Evolutionary conservation across 1,284 basidiomycete genomes (phyloP).

Genomic region (Cryptococcus amylolentus): DNA sequence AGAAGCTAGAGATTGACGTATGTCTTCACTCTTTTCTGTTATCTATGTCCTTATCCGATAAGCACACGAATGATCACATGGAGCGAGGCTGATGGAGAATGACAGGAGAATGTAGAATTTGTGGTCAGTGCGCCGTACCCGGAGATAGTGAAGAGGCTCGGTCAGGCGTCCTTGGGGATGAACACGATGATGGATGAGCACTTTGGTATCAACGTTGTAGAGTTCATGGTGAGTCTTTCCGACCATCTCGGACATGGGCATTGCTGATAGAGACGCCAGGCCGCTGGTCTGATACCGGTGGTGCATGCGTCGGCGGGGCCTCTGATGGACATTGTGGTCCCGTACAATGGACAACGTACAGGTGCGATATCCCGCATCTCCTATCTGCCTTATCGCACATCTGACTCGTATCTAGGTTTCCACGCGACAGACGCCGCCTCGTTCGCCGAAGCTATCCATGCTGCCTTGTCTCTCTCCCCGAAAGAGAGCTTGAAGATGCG

Average conservation of each 20-base stretch:
- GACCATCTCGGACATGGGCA: background rate
- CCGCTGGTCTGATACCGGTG: slow-evolving; percentile 87
- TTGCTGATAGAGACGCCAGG: slow-evolving; percentile 54
- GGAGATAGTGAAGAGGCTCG: slow-evolving; percentile 66
- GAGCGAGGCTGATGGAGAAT: background rate
- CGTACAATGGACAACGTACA: slow-evolving; percentile 65
- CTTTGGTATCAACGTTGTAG: slow-evolving; percentile 97
- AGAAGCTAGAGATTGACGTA: slow-evolving; percentile 65
- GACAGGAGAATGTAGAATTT: slow-evolving; percentile 68
- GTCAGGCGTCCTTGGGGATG: slow-evolving; percentile 73
- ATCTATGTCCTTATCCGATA: background rate
- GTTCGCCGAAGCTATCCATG: slow-evolving; percentile 69
- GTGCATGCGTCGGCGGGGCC: slow-evolving; percentile 93
- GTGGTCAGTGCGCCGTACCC: slow-evolving; percentile 78
- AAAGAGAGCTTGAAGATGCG: slow-evolving; percentile 63
- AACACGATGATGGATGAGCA: slow-evolving; percentile 99
- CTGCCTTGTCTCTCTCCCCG: slow-evolving; percentile 60
- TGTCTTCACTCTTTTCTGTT: slow-evolving; percentile 8
- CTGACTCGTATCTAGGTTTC: slow-evolving; percentile 58
- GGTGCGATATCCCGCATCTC: slow-evolving; percentile 51
- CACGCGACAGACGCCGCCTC: slow-evolving; percentile 68
- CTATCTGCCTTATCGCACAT: background rate
- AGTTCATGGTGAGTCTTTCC: slow-evolving; percentile 76
- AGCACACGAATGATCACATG: background rate
- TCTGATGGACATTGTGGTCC: slow-evolving; percentile 82